Percentiles rank a stretch among this genome's conserved stretches.
These are phyloP conservation scores for Coemansia sp. DNA, from an alignment of 192 early-diverging fungal species.

Conservation along the genomic window DNA sequence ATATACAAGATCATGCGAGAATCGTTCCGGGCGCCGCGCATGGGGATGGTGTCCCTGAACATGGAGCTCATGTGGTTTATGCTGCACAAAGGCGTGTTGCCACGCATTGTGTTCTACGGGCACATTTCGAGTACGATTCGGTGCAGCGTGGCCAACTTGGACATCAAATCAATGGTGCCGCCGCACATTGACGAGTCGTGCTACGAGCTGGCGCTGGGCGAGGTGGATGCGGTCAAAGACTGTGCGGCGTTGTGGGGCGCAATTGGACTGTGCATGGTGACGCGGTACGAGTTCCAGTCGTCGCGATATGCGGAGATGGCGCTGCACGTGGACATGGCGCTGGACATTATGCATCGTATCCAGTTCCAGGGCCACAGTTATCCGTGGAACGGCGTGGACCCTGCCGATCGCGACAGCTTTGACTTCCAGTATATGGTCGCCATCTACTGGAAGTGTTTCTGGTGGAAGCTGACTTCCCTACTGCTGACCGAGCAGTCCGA, in stretches of 20 bases:
- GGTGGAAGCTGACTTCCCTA: conserved; percentile 39
- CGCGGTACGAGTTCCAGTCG: conserved; percentile 51
- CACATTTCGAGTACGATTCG: conserved; percentile 45
- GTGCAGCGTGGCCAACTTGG: conserved; percentile 28
- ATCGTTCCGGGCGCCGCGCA: conserved; percentile 47
- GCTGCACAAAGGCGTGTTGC: conserved; percentile 44
- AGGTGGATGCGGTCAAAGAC: conserved; percentile 24
- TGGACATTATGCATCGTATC: conserved; percentile 37
- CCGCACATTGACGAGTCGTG: conserved; percentile 43
- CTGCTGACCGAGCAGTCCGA: conserved; percentile 29
- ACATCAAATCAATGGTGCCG: conserved; percentile 35
- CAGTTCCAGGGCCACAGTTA: conserved; percentile 22
- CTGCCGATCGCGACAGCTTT: conserved; percentile 34
- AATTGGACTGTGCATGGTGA: conserved; percentile 40
- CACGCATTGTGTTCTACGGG: conserved; percentile 46
- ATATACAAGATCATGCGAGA: conserved; percentile 49
- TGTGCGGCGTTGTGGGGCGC: conserved; percentile 39
- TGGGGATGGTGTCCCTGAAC: conserved; percentile 50
- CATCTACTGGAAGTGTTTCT: conserved; percentile 49
- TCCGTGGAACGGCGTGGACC: conserved; percentile 28
- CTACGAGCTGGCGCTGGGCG: conserved; percentile 37
- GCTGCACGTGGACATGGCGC: conserved; percentile 32
- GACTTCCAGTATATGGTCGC: conserved; percentile 47
- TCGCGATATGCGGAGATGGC: conserved; percentile 44
- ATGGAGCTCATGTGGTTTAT: conserved; percentile 44